Conservation (phyloP, 257 asterid species). For the Ocimum tenuiflorum region DNA sequence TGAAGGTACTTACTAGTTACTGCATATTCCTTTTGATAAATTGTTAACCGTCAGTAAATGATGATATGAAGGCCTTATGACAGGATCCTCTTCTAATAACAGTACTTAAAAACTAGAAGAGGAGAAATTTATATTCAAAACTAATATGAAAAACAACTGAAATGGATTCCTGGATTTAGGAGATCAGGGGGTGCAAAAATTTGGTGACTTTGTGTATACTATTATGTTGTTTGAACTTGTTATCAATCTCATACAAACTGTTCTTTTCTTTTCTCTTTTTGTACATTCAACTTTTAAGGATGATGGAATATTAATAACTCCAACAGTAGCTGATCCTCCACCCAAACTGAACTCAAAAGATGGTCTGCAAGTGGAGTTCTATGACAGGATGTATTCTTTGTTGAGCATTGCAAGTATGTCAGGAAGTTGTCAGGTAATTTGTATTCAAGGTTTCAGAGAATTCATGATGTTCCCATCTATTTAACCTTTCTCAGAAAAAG, state of each 20-base stretch:
- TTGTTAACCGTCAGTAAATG: slow-evolving; percentile 3
- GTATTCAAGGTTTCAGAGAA: neutral
- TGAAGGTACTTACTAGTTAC: slow-evolving; percentile 82
- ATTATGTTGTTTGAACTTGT: neutral
- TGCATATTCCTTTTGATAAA: neutral
- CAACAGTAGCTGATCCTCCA: slow-evolving; percentile 80
- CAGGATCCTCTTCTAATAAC: neutral
- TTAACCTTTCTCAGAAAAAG: too few species aligned
- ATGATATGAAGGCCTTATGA: neutral
- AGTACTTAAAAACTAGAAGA: neutral
- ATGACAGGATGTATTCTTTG: slow-evolving; percentile 48
- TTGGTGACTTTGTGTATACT: neutral
- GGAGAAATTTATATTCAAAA: neutral
- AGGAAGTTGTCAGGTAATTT: slow-evolving; percentile 75
- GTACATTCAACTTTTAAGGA: slow-evolving; percentile 31
- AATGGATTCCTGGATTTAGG: neutral
- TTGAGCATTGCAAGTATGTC: slow-evolving; percentile 75
- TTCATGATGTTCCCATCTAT: too few species aligned
- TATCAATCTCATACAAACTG: neutral
- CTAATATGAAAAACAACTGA: neutral
- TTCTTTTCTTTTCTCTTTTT: neutral
- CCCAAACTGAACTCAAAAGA: slow-evolving; percentile 40
- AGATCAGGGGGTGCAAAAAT: neutral
- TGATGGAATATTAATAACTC: slow-evolving; percentile 70
- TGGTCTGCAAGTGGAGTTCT: slow-evolving; percentile 39